phyloP scores from a whole-genome alignment of 208 protist species.

The Kentomonas sorsogonicus region DNA sequence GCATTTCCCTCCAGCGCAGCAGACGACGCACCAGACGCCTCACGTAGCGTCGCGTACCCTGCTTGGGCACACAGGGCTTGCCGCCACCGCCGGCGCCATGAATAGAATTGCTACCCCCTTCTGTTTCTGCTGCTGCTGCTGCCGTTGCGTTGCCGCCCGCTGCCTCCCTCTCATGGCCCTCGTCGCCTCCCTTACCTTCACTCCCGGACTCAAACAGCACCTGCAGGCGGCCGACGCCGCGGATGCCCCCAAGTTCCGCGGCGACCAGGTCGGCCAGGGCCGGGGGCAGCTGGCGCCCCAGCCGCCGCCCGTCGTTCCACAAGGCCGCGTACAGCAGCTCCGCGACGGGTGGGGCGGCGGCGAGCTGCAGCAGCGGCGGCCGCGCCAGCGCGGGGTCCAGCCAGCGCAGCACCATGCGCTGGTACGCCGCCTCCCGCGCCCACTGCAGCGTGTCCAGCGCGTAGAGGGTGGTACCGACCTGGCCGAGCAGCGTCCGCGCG shows the following conservation, averaged over 20 bases:
- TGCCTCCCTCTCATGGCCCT: no score
- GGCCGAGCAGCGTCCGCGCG: constrained; percentile 48
- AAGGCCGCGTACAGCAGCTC: constrained; percentile 50
- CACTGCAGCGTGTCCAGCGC: constrained; percentile 57
- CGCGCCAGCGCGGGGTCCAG: constrained; percentile 34
- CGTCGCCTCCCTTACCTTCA: no score
- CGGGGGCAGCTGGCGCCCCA: neutral
- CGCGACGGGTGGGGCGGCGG: constrained; percentile 25
- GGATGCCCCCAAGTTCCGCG: neutral
- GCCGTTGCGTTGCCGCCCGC: no score
- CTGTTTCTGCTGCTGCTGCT: no score
- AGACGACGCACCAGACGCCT: constrained; percentile 45
- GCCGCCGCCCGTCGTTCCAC: constrained; percentile 28
- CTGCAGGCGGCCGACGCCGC: neutral
- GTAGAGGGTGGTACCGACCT: constrained; percentile 66
- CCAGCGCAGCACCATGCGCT: constrained; percentile 81
- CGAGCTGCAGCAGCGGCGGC: constrained; percentile 31
- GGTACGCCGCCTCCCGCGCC: constrained; percentile 59
- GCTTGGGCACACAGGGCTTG: constrained; percentile 6
- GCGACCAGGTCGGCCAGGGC: neutral
- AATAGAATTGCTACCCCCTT: no score
- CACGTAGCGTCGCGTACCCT: constrained; percentile 25
- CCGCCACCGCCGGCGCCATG: constrained; percentile 2
- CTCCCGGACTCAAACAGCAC: neutral
- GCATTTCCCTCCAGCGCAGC: constrained; percentile 51